phyloP scores from a whole-genome alignment of 441 rosid genomes.

The Manihot esculenta region DNA sequence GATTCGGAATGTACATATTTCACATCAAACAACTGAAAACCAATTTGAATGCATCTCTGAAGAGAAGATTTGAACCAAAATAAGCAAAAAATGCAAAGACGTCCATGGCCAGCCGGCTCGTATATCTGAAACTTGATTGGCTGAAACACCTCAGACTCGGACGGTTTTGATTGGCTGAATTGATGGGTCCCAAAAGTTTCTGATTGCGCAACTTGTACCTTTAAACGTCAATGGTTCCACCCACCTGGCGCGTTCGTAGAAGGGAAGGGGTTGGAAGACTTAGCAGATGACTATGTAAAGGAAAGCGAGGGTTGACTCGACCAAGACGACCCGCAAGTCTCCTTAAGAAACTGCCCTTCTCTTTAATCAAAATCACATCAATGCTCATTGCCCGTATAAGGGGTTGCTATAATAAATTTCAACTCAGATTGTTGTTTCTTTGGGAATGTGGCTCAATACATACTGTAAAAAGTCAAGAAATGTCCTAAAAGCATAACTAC shows the following conservation, averaged over 20 bases:
- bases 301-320: neutral
- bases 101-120: no score
- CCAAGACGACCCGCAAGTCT: neutral
- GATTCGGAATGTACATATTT: no score
- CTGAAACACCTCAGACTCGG: neutral
- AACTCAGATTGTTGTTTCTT: neutral
- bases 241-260: no score
- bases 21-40: no score
- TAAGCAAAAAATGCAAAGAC: no score
- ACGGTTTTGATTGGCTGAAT: constrained; percentile 10
- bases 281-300: no score
- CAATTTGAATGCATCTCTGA: no score
- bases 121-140: neutral
- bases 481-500: no score
- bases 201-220: constrained; percentile 8
- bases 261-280: no score
- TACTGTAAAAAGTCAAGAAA: no score
- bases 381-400: neutral
- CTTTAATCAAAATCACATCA: neutral
- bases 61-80: no score
- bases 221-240: neutral
- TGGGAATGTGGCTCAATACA: neutral
- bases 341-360: constrained; percentile 6
- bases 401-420: neutral
- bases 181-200: constrained; percentile 3